Conservation (phyloP, 164 flowering plant species). For the Annona cherimola region DNA sequence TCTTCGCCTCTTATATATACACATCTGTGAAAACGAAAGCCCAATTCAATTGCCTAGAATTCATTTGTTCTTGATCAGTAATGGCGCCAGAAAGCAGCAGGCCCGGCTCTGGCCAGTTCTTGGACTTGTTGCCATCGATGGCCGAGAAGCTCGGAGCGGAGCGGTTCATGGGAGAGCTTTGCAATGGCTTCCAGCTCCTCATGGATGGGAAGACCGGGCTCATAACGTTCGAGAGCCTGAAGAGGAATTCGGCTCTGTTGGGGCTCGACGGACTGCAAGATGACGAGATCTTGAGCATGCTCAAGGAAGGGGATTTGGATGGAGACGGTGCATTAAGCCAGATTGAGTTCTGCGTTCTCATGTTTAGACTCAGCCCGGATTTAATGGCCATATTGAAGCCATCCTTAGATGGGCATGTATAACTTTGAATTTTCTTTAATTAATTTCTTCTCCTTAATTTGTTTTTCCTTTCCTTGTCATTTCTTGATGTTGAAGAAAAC, state of each 20-base stretch:
- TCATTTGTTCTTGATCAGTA: not conserved
- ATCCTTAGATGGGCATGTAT: conserved; percentile 14
- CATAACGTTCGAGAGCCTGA: conserved; percentile 35
- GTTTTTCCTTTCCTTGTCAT: too few species aligned
- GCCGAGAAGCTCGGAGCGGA: conserved; percentile 30
- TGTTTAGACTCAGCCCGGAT: conserved; percentile 51
- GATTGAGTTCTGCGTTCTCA: conserved; percentile 58
- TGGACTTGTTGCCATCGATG: conserved; percentile 33
- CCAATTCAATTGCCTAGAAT: too few species aligned
- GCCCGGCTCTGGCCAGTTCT: conserved; percentile 17
- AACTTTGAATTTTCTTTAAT: too few species aligned
- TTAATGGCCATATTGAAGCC: conserved; percentile 27
- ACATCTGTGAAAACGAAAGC: not conserved
- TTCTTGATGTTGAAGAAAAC: too few species aligned
- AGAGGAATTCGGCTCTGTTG: conserved; percentile 22
- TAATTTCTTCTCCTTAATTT: too few species aligned
- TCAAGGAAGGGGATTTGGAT: conserved; percentile 50
- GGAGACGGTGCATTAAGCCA: conserved; percentile 48
- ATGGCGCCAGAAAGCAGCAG: conserved; percentile 8
- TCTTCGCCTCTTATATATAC: conserved; percentile 1
- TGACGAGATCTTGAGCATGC: conserved; percentile 32
- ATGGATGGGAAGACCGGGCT: conserved; percentile 28
- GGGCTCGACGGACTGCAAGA: conserved; percentile 27
- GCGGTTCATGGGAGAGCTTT: conserved; percentile 27
- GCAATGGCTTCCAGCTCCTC: conserved; percentile 33